Evolutionary conservation across 2,329 filamentous ascomycete species (phyloP).

Genomic region (Aureobasidium sp.): DNA sequence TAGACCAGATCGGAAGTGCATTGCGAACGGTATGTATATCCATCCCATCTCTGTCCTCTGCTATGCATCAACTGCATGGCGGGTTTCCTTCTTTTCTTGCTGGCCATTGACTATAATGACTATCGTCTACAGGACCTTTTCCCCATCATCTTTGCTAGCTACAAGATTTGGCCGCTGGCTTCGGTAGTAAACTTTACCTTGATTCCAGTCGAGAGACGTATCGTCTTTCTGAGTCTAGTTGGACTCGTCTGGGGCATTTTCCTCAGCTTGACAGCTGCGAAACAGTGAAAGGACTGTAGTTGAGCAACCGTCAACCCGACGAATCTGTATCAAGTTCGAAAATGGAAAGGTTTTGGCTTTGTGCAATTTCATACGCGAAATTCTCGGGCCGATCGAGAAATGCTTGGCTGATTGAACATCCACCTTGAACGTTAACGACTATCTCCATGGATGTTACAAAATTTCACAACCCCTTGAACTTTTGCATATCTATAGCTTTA

Average conservation of each 20-base stretch:
- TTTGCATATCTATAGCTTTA: too few relatives aligned
- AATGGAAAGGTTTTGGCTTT: too few relatives aligned
- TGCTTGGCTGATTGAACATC: too few relatives aligned
- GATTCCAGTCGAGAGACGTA: slow-evolving; percentile 73
- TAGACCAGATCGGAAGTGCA: slow-evolving; percentile 3
- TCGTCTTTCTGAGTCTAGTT: slow-evolving; percentile 74
- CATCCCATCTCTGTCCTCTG: background rate
- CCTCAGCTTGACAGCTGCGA: slow-evolving; percentile 61
- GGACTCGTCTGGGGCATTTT: slow-evolving; percentile 81
- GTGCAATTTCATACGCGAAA: too few relatives aligned
- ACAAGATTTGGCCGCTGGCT: slow-evolving; percentile 77
- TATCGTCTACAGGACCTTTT: slow-evolving; percentile 27
- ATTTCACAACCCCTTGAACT: too few relatives aligned
- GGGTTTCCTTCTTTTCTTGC: background rate
- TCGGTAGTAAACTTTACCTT: slow-evolving; percentile 76
- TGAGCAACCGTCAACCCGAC: too few relatives aligned
- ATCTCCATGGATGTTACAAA: too few relatives aligned
- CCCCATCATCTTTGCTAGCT: slow-evolving; percentile 71
- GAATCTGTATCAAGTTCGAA: too few relatives aligned
- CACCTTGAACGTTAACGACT: too few relatives aligned
- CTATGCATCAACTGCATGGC: slow-evolving; percentile 15
- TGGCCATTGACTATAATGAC: background rate
- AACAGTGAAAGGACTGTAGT: background rate
- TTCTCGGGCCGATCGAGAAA: too few relatives aligned
- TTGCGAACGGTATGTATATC: background rate